Base-by-base conservation (phyloP, 331 rosid genomes). In the Malus hybrid region DNA sequence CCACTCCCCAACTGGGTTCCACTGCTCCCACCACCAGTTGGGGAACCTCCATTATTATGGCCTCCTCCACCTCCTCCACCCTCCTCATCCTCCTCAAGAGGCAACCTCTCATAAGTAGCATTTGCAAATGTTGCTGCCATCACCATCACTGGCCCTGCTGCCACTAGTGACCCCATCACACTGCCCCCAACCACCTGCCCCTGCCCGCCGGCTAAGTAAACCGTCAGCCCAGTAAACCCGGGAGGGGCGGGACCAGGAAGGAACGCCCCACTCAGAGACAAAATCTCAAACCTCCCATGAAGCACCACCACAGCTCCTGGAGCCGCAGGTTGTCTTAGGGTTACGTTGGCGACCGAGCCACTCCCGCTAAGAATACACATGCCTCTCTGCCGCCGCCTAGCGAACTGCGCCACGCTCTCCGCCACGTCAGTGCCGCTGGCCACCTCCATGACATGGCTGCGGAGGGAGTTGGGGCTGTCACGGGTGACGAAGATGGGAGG, bases 171-270 rank as follows among this genome's bases (percentile, higher is more conserved):
- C 7, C 99, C 99, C 8, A 94, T 93, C 2, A 94, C 99, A 69
- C 88, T 87, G 2, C 99, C 99, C 22, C 99, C 99, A 2, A 94
- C 90, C 2, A 94, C 88, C 83, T 92, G 97, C 0, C 97, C 99
- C 24, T 87, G 97, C 6, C 93, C 97, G 32, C 96, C 99, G 0
- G 97, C 81, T 0, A 94, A 83, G 71, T 94, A 92, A 13, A 94
- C 97, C 0, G 97, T 94, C 4, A 94, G 86, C 7, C 99, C 97
- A 0, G 93, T 94, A 0, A 93, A 83, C 0, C 99, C 97, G 0
- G 93, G 97, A 5, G 93, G 99, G 42, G 93, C 88, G 3, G 97
- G 97, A 1, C 97, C 99, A 0, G 99, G 99, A 2, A 94, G 82
- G 59, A 94, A 92, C 0, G 97, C 88, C 3, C 99, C 99, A 0